Percentiles rank a stretch among this genome's conserved stretches.
Evolutionary conservation across 345 rosid species (phyloP).

Genomic region (Eucalyptus camaldulensis): DNA sequence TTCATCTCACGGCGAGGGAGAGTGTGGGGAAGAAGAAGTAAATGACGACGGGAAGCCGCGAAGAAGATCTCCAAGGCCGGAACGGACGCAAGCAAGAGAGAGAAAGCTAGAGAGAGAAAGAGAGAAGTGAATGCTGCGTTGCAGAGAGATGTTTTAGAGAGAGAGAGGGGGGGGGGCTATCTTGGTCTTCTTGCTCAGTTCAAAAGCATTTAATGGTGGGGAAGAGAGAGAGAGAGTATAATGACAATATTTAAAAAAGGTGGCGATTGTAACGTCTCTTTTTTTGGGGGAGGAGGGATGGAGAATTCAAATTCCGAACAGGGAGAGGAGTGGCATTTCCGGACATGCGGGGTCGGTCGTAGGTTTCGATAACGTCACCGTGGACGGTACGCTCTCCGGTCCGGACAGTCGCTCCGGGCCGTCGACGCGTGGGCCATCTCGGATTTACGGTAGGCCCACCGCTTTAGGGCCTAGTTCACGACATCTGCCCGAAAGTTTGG

Average conservation of each 20-base stretch:
- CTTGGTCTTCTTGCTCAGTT: background rate
- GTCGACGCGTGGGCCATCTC: background rate
- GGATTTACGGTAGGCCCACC: background rate
- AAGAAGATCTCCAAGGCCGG: background rate
- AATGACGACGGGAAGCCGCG: background rate
- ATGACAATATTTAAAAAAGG: background rate
- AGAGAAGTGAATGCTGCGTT: background rate
- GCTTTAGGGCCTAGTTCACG: background rate
- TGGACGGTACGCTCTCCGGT: background rate
- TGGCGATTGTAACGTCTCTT: conserved; percentile 46
- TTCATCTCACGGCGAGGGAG: background rate
- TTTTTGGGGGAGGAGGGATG: conserved; percentile 12
- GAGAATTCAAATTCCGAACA: conserved; percentile 51
- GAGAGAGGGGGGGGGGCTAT: background rate
- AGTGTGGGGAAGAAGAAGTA: background rate
- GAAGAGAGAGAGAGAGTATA: background rate
- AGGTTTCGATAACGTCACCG: background rate
- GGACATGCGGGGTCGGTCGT: background rate
- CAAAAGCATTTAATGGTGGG: background rate
- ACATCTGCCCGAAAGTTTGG: background rate
- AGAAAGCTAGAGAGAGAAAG: background rate
- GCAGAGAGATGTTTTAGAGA: background rate
- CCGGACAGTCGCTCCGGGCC: background rate
- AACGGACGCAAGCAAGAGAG: background rate
- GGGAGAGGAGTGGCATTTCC: background rate